Percentiles rank a stretch among this genome's conserved stretches.
Evolutionary conservation across 805 yeast genomes (phyloP).

Genomic region (Ogataea glucozyma): DNA sequence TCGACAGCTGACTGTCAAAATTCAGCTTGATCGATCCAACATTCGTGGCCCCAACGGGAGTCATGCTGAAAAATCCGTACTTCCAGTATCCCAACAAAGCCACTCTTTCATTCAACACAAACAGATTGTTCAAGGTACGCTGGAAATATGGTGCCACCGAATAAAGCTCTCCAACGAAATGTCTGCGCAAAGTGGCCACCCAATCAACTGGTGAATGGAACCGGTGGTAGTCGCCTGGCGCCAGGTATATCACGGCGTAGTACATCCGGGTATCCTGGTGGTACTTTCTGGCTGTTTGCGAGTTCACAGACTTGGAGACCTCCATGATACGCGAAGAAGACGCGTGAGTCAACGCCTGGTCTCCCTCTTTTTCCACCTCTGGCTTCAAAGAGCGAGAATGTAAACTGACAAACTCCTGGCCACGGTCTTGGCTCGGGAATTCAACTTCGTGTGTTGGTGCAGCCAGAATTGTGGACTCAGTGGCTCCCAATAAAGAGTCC

Average conservation of each 20-base stretch:
- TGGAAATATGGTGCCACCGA: conserved; percentile 98
- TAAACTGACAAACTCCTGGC: conserved; percentile 20
- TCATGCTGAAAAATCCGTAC: conserved; percentile 96
- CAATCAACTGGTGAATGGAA: conserved; percentile 95
- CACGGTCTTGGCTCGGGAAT: conserved; percentile 11
- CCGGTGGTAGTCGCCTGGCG: conserved; percentile 98
- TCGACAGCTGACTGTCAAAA: conserved; percentile 85
- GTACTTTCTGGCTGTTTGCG: conserved; percentile 33
- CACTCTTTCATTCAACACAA: conserved; percentile 91
- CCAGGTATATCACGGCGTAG: conserved; percentile 89
- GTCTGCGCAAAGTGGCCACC: conserved; percentile 92
- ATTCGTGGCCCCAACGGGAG: conserved; percentile 98
- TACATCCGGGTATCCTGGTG: conserved; percentile 53
- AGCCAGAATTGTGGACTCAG: conserved; percentile 44
- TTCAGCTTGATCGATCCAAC: conserved; percentile 93
- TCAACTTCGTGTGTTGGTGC: conserved; percentile 53
- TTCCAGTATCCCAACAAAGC: conserved; percentile 95
- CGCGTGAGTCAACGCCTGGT: conserved; percentile 47
- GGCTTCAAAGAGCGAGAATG: conserved; percentile 25
- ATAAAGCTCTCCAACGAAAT: conserved; percentile 92
- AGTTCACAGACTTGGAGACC: conserved; percentile 15
- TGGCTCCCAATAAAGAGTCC: conserved; percentile 79
- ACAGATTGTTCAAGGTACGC: conserved; percentile 78
- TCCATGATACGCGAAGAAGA: conserved; percentile 30
- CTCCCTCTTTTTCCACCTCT: conserved; percentile 65